These are phyloP conservation scores for Colletotrichum karsti DNA, from an alignment of 2,329 filamentous ascomycete genomes.

Conservation along the genomic window DNA sequence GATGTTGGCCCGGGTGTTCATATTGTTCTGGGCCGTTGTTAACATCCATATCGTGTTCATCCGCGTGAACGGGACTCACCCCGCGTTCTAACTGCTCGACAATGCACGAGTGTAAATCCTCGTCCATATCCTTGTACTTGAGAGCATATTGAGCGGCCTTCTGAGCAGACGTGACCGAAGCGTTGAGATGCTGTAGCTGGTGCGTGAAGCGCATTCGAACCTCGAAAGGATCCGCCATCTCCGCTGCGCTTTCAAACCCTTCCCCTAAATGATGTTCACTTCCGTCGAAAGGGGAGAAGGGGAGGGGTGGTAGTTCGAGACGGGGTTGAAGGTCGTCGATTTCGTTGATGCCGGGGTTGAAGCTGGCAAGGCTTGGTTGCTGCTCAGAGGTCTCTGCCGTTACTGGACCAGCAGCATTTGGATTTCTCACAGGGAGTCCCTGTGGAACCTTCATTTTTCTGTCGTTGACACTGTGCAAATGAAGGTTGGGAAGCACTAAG, in stretches of 20 bases:
- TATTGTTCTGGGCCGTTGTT: slow-evolving; percentile 71
- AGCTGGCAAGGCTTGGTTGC: background rate
- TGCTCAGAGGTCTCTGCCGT: background rate
- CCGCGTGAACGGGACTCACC: slow-evolving; percentile 51
- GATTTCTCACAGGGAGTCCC: slow-evolving; percentile 14
- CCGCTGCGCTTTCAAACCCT: slow-evolving; percentile 11
- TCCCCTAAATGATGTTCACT: background rate
- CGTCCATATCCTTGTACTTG: slow-evolving; percentile 92
- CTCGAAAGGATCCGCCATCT: slow-evolving; percentile 88
- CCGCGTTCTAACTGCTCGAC: slow-evolving; percentile 91
- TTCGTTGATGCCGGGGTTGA: background rate
- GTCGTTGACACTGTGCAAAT: slow-evolving; percentile 1
- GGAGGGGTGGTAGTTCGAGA: background rate
- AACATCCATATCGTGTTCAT: background rate
- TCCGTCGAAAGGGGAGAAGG: background rate
- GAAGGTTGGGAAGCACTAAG: background rate
- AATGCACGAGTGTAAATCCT: slow-evolving; percentile 97
- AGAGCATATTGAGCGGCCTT: slow-evolving; percentile 96
- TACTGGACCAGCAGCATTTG: background rate
- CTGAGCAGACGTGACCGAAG: slow-evolving; percentile 86
- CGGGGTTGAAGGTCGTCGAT: background rate
- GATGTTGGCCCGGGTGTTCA: slow-evolving; percentile 98
- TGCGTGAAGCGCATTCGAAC: slow-evolving; percentile 96
- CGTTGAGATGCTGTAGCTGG: slow-evolving; percentile 90
- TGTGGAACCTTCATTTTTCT: background rate